These are phyloP conservation scores for Penstemon barbatus DNA, from an alignment of 257 asterid species.

Conservation along the genomic window DNA sequence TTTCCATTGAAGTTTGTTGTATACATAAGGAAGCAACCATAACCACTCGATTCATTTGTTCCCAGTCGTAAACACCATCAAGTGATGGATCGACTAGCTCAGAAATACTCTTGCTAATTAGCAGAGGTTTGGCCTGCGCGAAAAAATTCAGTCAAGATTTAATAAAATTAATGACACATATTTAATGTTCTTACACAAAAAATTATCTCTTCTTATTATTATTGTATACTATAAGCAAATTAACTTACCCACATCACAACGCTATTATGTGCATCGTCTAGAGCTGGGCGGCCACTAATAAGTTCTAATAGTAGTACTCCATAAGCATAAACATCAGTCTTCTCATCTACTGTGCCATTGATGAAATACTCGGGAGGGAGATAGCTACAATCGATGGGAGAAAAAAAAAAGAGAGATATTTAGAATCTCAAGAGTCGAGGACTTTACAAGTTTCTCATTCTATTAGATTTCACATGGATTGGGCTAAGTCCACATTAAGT, in stretches of 20 bases:
- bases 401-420: neutral
- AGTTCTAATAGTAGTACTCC: slow-evolving; percentile 86
- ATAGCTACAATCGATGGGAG: slow-evolving; percentile 49
- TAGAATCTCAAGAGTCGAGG: neutral
- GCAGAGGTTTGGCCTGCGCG: slow-evolving; percentile 80
- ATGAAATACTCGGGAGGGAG: slow-evolving; percentile 96
- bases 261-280: slow-evolving; percentile 71
- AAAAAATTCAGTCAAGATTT: slow-evolving; percentile 12
- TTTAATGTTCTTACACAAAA: neutral
- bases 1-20: slow-evolving; percentile 62
- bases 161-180: neutral
- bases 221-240: neutral
- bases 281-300: slow-evolving; percentile 86
- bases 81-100: slow-evolving; percentile 78
- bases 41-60: slow-evolving; percentile 61
- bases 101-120: slow-evolving; percentile 40
- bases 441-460: neutral
- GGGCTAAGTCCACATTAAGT: too few species aligned
- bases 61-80: slow-evolving; percentile 54
- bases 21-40: slow-evolving; percentile 76
- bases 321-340: slow-evolving; percentile 90
- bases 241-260: slow-evolving; percentile 94
- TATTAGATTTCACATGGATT: too few species aligned
- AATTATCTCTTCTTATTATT: neutral
- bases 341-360: slow-evolving; percentile 92